Evolutionary conservation across 1,139 yeast species (phyloP).

Genomic region (Yamadazyma conglobata): DNA sequence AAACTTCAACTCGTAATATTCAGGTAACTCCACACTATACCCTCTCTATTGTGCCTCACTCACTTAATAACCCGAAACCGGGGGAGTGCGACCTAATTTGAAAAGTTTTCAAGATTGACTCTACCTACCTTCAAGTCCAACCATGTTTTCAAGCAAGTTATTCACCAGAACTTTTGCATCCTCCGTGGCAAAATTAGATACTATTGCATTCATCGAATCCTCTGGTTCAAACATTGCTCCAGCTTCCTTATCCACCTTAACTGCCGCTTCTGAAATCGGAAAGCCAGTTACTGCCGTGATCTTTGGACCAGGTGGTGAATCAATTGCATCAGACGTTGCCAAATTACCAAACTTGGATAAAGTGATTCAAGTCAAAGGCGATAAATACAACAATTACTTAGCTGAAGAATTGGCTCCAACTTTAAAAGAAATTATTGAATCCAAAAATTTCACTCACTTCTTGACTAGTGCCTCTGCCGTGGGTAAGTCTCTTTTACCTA

Average conservation of each 20-base stretch:
- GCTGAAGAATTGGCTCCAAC: constrained; percentile 69
- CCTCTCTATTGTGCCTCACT: too few relatives aligned
- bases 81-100: not conserved
- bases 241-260: constrained; percentile 61
- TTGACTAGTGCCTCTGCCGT: constrained; percentile 79
- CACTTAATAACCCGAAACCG: constrained; percentile 11
- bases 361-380: constrained; percentile 49
- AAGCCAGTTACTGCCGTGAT: constrained; percentile 63
- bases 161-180: constrained; percentile 31
- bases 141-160: constrained; percentile 3
- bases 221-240: constrained; percentile 52
- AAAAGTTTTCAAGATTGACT: constrained; percentile 1
- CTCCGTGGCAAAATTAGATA: constrained; percentile 30
- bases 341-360: constrained; percentile 41
- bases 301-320: constrained; percentile 51
- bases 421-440: constrained; percentile 45
- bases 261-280: constrained; percentile 63
- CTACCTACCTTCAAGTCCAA: too few relatives aligned
- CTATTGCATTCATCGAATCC: constrained; percentile 75
- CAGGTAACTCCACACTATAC: too few relatives aligned
- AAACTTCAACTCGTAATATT: too few relatives aligned
- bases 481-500: constrained; percentile 84
- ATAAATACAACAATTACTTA: constrained; percentile 51
- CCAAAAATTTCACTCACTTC: constrained; percentile 55
- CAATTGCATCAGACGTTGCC: constrained; percentile 35